phyloP scores from a whole-genome alignment of 257 asterid species.

The Solanum rostratum region DNA sequence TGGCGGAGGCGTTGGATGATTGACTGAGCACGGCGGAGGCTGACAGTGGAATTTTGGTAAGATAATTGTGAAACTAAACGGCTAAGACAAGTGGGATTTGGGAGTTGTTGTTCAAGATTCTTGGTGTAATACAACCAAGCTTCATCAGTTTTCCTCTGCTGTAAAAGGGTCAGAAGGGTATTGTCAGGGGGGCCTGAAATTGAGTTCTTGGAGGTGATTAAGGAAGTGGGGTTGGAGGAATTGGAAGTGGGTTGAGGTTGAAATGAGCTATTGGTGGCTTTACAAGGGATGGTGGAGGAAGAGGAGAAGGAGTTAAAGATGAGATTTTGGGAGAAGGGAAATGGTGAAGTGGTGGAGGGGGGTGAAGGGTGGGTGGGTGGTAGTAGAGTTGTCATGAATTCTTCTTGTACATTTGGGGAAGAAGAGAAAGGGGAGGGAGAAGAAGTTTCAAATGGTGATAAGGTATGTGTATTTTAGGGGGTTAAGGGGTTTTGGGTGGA shows the following conservation, averaged over 20 bases:
- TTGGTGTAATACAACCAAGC: constrained; percentile 63
- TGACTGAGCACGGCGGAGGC: constrained; percentile 66
- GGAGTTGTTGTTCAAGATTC: constrained; percentile 44
- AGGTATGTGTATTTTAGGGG: not conserved
- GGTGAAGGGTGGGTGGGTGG: not conserved
- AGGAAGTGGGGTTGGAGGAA: constrained; percentile 19
- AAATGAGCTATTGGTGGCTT: constrained; percentile 17
- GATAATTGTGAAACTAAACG: constrained; percentile 77
- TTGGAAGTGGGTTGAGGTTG: constrained; percentile 25
- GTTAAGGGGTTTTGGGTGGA: constrained; percentile 38
- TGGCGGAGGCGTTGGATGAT: constrained; percentile 73
- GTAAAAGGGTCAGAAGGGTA: constrained; percentile 56
- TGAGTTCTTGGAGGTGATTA: constrained; percentile 11
- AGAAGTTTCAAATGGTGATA: constrained; percentile 1
- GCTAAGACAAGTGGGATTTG: constrained; percentile 80
- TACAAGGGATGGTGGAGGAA: constrained; percentile 13
- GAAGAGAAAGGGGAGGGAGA: not conserved
- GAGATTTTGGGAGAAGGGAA: constrained; percentile 18
- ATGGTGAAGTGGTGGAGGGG: constrained; percentile 5
- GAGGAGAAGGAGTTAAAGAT: constrained; percentile 19
- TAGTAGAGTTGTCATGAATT: constrained; percentile 40
- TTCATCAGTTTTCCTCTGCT: constrained; percentile 67
- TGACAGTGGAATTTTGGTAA: constrained; percentile 50
- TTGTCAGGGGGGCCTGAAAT: constrained; percentile 33
- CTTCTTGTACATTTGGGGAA: constrained; percentile 29